Base-by-base conservation (phyloP, 768 basidiomycete genomes). In the Krasilnikovozyma curviuscula region DNA sequence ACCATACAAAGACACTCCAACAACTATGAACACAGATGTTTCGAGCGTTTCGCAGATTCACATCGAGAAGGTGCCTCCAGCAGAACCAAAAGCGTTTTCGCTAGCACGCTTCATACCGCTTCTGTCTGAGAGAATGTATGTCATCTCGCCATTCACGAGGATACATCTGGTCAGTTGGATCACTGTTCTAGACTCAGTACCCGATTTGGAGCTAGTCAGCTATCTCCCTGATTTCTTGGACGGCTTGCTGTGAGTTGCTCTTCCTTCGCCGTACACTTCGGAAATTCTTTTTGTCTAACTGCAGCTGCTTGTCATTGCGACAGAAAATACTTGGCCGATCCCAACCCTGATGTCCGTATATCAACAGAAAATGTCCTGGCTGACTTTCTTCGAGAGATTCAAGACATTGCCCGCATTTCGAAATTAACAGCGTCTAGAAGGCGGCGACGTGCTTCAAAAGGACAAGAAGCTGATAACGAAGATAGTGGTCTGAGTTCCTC, bases 91-190 rank as follows among this genome's bases (percentile, higher is more conserved):
- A 83, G 86, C 89, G 1, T 97, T 98, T 68, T 93, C 88, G 2
- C 71, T 98, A 41, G 78, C 84, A 2, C 79, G 83, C 54, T 97
- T 97, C 61, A 86, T 98, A 38, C 93, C 93, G 19, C 70, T 98
- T 24, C 73, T 98, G 7, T 75, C 79, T 41, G 91, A 97, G 54
- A 73, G 93, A 53, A 86, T 97, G 44, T 82, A 89, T 57, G 93
- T 97, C 55, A 69, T 97, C 61, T 89, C 80, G 61, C 91, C 93
- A 1, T 88, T 91, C 62, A 91, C 93, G 0, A 70, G 93, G 52
- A 91, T 79, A 62, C 97, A 88, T 63, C 73, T 98, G n/a, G 84
- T 93, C 29, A 81, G 82, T 1, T 98, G 93, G 93, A 83, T 97
- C 50, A 83, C 75, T 35, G 83, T 93, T 4, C 73, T 98, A 38